These are phyloP conservation scores for Lepraria neglecta DNA, from an alignment of 495 filamentous ascomycete species.

Conservation along the genomic window DNA sequence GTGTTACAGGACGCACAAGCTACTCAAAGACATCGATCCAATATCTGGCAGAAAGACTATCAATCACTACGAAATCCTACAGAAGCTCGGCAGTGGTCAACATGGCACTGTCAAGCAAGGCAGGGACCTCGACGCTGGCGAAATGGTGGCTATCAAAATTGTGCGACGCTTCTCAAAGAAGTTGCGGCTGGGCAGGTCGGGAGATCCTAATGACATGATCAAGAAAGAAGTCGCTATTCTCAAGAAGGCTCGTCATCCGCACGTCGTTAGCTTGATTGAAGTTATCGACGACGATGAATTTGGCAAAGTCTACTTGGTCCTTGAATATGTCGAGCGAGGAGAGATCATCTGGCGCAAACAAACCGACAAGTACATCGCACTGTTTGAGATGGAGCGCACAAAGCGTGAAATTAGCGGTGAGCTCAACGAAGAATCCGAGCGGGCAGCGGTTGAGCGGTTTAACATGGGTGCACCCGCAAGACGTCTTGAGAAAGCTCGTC, in stretches of 20 bases:
- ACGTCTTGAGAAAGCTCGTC: constrained; percentile 21
- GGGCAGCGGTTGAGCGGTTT: constrained; percentile 21
- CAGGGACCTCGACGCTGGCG: constrained; percentile 64
- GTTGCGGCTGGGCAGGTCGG: constrained; percentile 72
- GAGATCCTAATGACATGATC: constrained; percentile 81
- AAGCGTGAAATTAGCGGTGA: constrained; percentile 63
- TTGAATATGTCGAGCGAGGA: constrained; percentile 88
- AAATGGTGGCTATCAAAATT: constrained; percentile 95
- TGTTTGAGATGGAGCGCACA: constrained; percentile 71
- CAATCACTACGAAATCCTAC: constrained; percentile 94
- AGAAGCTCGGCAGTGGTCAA: constrained; percentile 89
- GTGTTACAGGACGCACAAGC: constrained; percentile 27
- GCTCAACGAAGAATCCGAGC: constrained; percentile 38
- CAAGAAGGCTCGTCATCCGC: constrained; percentile 94
- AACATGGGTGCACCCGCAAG: constrained; percentile 21
- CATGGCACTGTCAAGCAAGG: constrained; percentile 97
- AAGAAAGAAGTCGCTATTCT: constrained; percentile 96
- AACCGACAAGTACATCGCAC: constrained; percentile 69
- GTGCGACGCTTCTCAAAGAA: constrained; percentile 92
- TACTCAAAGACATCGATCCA: constrained; percentile 60
- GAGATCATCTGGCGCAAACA: constrained; percentile 91
- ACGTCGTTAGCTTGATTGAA: constrained; percentile 89
- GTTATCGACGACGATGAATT: constrained; percentile 94
- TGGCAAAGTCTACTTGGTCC: constrained; percentile 96
- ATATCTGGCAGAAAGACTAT: constrained; percentile 89